Base-by-base conservation (phyloP, 2,329 filamentous ascomycete genomes). In the Arthroderma sp. region DNA sequence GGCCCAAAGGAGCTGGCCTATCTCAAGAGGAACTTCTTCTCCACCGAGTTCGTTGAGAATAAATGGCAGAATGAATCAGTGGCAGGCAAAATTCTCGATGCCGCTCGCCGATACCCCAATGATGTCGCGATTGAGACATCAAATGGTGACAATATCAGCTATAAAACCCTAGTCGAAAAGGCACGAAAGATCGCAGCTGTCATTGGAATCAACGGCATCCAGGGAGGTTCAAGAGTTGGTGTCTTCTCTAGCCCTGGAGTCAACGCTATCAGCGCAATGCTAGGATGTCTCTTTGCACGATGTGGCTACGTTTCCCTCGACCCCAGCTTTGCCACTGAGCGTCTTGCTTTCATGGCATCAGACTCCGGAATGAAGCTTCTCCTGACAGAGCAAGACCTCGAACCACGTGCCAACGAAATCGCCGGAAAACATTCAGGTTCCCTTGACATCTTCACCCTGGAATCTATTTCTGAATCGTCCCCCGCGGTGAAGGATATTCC, bases 1-100 rank as follows among this genome's bases (percentile, higher is more conserved):
- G 53, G 53, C 29, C 42, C 44, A 15, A 54, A 54, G 32, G 54
- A 56, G 38, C 43, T 54, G 31, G 43, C 51, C 29, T 42, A 51
- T 42, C 48, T 55, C 11, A 47, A 48, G 33, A 38, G 40, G 5
- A 51, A 48, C 28, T 50, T 44, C 46, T 56, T 53, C 48, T 47
- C 50, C 31, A 48, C 38, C 5, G 30, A 45, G 6, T 41, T 44
- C 15, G 44, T 40, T 6, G 36, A 45, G 6, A 54, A 55, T 36
- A 38, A 37, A 22, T 55, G 54, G 53, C 41, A 52, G 29, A 46
- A 52, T 7, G 30, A 47, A 34, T 38, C 36, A 44, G 48, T 29
- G 40, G 54, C 43, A 28, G 45, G 42, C 29, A 45, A 42, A 29
- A 52, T 55, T 32, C 8, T 49, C 22, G 38, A 50, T 10, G 33